Conservation (phyloP, 169 alveolate genomes). For the Plasmodium yoelii region DNA sequence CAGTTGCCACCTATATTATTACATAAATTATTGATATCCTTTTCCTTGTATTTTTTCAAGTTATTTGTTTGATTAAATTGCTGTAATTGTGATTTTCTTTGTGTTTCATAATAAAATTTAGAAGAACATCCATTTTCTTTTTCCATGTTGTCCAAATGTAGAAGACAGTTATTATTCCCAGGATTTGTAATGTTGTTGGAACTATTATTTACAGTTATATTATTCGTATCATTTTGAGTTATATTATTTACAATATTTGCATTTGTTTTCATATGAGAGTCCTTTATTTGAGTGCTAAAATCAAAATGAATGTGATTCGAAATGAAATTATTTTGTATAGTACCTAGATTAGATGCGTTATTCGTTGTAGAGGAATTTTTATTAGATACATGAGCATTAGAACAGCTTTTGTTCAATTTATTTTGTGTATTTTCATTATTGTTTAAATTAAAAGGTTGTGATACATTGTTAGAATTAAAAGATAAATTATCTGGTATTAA, state of each 20-base stretch:
- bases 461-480: not conserved
- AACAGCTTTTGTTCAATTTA: not conserved
- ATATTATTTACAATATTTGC: not conserved
- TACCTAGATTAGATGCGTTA: not conserved
- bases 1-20: too few species aligned
- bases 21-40: too few species aligned
- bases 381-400: not conserved
- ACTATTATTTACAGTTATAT: not conserved
- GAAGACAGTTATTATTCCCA: too few species aligned
- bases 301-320: too few species aligned
- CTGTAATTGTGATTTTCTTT: too few species aligned
- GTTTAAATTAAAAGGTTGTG: slow-evolving; percentile 1
- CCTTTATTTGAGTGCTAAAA: not conserved
- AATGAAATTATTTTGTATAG: too few species aligned
- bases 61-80: too few species aligned
- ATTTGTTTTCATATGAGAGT: not conserved
- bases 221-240: not conserved
- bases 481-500: slow-evolving; percentile 72
- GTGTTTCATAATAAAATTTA: too few species aligned
- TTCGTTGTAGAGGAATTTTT: slow-evolving; percentile 8
- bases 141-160: too few species aligned
- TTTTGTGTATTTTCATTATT: slow-evolving; percentile 8
- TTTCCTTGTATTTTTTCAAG: too few species aligned
- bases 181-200: not conserved
- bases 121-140: too few species aligned